Percentiles rank a stretch among this genome's conserved stretches.
These are phyloP conservation scores for Fusarium sulawesiense DNA, from an alignment of 2,329 filamentous ascomycete genomes.

Conservation along the genomic window DNA sequence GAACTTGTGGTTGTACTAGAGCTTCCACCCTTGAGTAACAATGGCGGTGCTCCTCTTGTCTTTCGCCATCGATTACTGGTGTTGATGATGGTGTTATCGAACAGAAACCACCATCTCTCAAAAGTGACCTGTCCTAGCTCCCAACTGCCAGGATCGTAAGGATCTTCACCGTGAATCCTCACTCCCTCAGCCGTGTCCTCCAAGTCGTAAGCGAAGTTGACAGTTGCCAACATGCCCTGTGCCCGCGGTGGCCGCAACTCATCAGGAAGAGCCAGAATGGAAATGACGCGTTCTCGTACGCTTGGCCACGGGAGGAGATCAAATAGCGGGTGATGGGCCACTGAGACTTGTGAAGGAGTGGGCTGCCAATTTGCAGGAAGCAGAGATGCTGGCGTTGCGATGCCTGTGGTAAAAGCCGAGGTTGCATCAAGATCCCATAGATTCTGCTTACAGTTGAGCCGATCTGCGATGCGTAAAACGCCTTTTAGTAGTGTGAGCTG, in stretches of 20 bases:
- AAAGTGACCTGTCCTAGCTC: constrained; percentile 70
- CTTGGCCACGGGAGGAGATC: constrained; percentile 69
- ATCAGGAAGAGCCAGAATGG: constrained; percentile 62
- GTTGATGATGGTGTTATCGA: constrained; percentile 65
- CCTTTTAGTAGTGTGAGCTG: constrained; percentile 62
- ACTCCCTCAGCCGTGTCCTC: constrained; percentile 66
- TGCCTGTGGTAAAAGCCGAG: constrained; percentile 59
- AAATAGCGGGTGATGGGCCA: constrained; percentile 68
- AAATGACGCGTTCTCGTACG: constrained; percentile 64
- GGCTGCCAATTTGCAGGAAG: constrained; percentile 63
- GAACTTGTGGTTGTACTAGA: constrained; percentile 5
- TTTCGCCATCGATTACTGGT: constrained; percentile 64
- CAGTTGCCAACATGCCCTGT: constrained; percentile 58
- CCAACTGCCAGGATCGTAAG: constrained; percentile 62
- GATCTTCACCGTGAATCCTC: constrained; percentile 61
- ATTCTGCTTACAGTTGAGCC: constrained; percentile 55
- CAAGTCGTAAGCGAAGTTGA: constrained; percentile 67
- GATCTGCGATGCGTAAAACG: constrained; percentile 58
- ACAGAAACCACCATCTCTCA: constrained; percentile 70
- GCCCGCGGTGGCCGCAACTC: constrained; percentile 60
- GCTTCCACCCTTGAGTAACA: constrained; percentile 37
- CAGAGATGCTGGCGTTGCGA: constrained; percentile 48
- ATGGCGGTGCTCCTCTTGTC: constrained; percentile 57
- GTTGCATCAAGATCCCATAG: constrained; percentile 60
- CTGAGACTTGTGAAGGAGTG: constrained; percentile 59